A percentile compares a stretch with the other conserved stretches of the same genome.
Conservation (phyloP, 2,329 filamentous ascomycete species). For the Celoporthe dispersa region DNA sequence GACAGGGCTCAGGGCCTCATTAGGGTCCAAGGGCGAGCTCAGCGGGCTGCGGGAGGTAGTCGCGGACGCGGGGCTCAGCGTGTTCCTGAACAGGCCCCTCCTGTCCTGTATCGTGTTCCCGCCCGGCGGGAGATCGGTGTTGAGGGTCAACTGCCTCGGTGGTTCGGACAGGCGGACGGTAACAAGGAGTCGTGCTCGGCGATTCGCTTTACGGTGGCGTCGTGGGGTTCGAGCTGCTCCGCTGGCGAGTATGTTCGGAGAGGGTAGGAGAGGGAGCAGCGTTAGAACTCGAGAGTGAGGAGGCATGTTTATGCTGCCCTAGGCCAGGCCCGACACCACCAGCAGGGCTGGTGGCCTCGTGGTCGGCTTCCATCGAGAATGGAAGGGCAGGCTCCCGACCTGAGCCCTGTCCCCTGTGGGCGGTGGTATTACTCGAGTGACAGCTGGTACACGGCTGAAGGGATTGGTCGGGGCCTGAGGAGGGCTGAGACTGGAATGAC, state of each 20-base stretch:
- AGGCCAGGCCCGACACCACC: conserved; percentile 5
- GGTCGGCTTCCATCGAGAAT: conserved; percentile 29
- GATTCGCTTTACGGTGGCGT: conserved; percentile 28
- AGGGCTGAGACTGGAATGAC: conserved; percentile 29
- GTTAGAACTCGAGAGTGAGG: conserved; percentile 24
- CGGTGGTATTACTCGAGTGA: conserved; percentile 3
- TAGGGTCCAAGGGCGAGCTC: conserved; percentile 23
- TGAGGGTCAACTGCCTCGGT: conserved; percentile 37
- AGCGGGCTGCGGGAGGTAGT: conserved; percentile 25
- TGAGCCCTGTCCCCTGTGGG: not conserved
- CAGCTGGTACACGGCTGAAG: conserved; percentile 7
- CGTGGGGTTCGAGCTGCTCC: conserved; percentile 31
- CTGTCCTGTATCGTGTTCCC: conserved; percentile 32
- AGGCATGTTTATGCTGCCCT: conserved; percentile 23
- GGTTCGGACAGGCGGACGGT: conserved; percentile 68
- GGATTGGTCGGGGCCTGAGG: conserved; percentile 10
- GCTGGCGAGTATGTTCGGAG: conserved; percentile 21
- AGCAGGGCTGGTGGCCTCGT: conserved; percentile 20
- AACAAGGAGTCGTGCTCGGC: conserved; percentile 65
- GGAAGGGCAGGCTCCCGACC: conserved; percentile 23
- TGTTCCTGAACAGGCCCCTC: conserved; percentile 32
- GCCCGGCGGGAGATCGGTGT: conserved; percentile 36
- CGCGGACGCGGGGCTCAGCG: conserved; percentile 27
- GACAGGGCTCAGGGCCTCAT: conserved; percentile 33
- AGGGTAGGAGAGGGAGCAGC: conserved; percentile 16